A percentile compares a stretch with the other conserved stretches of the same genome.
These are phyloP conservation scores for Cetradonia linearis DNA, from an alignment of 495 filamentous ascomycete species.

Conservation along the genomic window DNA sequence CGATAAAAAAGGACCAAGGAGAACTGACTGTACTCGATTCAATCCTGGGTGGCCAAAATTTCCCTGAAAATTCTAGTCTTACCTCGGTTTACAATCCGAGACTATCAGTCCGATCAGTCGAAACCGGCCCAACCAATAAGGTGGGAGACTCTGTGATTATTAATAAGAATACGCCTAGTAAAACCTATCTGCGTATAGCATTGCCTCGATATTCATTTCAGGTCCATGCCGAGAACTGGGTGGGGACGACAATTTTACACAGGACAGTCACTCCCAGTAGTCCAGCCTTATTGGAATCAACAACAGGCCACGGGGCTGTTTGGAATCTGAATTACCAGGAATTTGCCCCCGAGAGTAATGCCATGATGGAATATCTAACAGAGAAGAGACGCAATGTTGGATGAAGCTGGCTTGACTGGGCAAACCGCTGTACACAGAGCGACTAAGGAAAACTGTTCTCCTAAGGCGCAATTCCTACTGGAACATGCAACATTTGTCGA, in stretches of 20 bases:
- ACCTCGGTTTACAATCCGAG: not conserved
- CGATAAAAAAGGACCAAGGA: not conserved
- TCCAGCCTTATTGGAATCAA: not conserved
- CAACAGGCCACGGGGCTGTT: not conserved
- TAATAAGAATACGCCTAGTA: not conserved
- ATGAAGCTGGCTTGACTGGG: not conserved
- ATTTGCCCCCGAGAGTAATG: not conserved
- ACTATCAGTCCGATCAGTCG: not conserved
- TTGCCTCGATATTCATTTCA: not conserved
- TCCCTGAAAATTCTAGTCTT: not conserved
- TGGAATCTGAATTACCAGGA: not conserved
- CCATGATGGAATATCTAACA: not conserved
- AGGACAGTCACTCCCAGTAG: not conserved
- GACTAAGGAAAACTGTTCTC: not conserved
- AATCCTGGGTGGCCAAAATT: not conserved
- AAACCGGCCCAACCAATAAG: not conserved
- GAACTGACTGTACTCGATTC: not conserved
- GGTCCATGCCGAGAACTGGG: accelerated
- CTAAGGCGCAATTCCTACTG: not conserved
- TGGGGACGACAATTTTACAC: not conserved
- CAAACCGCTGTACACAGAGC: not conserved
- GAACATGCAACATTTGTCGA: not conserved
- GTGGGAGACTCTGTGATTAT: not conserved
- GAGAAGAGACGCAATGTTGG: not conserved
- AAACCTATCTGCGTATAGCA: not conserved